phyloP scores from a whole-genome alignment of 2,329 filamentous ascomycete species.

The Xylariaceae sp. region DNA sequence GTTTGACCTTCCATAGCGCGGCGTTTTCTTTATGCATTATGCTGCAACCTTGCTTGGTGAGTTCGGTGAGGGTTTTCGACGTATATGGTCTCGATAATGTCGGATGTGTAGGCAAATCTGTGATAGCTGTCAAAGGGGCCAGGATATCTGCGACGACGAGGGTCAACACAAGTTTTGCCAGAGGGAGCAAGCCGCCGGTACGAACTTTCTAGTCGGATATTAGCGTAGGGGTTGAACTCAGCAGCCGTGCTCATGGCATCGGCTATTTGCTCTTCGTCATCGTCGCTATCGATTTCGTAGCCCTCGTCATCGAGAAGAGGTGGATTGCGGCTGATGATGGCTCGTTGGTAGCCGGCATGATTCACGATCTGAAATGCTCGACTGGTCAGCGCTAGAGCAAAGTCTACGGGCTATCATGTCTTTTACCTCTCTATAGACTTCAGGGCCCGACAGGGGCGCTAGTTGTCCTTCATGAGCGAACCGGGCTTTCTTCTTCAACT shows the following conservation, averaged over 20 bases:
- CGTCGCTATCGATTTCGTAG: slow-evolving; percentile 67
- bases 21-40: slow-evolving; percentile 71
- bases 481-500: slow-evolving; percentile 68
- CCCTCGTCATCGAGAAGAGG: slow-evolving; percentile 71
- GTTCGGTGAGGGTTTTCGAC: slow-evolving; percentile 65
- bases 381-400: slow-evolving; percentile 11
- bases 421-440: slow-evolving; percentile 65
- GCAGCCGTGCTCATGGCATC: slow-evolving; percentile 58
- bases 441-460: slow-evolving; percentile 58
- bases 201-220: slow-evolving; percentile 65
- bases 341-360: slow-evolving; percentile 66
- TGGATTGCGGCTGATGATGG: slow-evolving; percentile 70
- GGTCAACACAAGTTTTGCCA: slow-evolving; percentile 2
- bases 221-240: slow-evolving; percentile 69
- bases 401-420: not conserved
- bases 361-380: slow-evolving; percentile 54
- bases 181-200: slow-evolving; percentile 10
- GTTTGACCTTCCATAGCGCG: slow-evolving; percentile 68
- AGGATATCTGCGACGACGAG: slow-evolving; percentile 53
- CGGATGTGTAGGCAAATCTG: slow-evolving; percentile 69
- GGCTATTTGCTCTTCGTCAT: slow-evolving; percentile 58
- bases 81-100: slow-evolving; percentile 70
- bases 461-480: slow-evolving; percentile 67
- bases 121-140: slow-evolving; percentile 67
- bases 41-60: slow-evolving; percentile 62